A percentile compares a stretch with the other conserved stretches of the same genome.
Conservation (phyloP, 2,329 filamentous ascomycete genomes). For the Penicillium sp. region DNA sequence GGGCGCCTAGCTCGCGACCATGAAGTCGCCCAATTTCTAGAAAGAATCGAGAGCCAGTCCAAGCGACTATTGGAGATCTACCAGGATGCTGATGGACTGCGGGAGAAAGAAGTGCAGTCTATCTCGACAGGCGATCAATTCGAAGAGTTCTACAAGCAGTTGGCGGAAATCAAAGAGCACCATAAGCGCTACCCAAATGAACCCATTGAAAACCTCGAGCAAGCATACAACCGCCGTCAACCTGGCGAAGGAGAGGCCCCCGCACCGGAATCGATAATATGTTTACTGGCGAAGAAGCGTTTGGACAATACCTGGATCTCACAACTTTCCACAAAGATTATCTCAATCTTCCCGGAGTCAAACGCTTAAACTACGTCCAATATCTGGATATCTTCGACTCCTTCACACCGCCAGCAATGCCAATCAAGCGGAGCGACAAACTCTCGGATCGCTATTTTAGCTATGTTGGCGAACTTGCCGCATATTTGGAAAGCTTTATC, state of each 20-base stretch:
- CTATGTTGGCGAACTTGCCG: conserved; percentile 76
- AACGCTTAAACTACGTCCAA: conserved; percentile 84
- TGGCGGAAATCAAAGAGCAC: conserved; percentile 78
- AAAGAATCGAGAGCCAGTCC: conserved; percentile 85
- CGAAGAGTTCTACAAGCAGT: conserved; percentile 85
- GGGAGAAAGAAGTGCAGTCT: conserved; percentile 76
- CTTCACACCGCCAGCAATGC: conserved; percentile 71
- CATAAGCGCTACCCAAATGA: conserved; percentile 91
- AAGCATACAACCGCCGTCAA: conserved; percentile 75
- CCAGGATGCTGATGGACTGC: conserved; percentile 69
- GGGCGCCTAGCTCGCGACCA: conserved; percentile 89
- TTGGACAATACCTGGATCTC: conserved; percentile 88
- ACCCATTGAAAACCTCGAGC: conserved; percentile 90
- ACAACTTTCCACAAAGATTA: conserved; percentile 82
- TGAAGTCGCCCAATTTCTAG: conserved; percentile 81
- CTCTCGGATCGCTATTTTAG: conserved; percentile 88
- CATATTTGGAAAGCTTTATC: conserved; percentile 87
- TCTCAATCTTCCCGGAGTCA: conserved; percentile 82
- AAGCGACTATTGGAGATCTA: conserved; percentile 78
- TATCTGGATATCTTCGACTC: conserved; percentile 89
- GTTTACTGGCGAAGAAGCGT: conserved; percentile 94
- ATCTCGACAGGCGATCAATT: conserved; percentile 84
- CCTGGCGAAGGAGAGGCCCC: conserved; percentile 62
- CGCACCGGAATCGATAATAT: conserved; percentile 77
- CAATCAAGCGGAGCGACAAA: conserved; percentile 78